Conservation (phyloP, 2,329 filamentous ascomycete species). For the Annulohypoxylon truncatum region DNA sequence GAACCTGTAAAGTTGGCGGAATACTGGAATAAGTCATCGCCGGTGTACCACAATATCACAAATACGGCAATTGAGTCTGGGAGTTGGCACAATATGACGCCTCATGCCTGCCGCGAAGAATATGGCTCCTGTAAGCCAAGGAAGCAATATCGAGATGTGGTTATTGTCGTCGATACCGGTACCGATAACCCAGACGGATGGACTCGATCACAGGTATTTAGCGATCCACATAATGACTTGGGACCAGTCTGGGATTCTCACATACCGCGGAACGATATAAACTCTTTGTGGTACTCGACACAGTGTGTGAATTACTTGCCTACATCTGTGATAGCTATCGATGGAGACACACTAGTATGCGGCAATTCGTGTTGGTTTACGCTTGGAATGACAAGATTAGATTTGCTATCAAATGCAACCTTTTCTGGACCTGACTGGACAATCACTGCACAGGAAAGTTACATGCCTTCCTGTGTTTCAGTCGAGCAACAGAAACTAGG, state of each 20-base stretch:
- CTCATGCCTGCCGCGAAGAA: slow-evolving; percentile 33
- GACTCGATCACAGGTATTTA: slow-evolving; percentile 10
- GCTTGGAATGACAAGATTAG: neutral
- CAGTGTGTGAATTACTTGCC: neutral
- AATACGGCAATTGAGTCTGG: neutral
- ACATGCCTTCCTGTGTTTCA: neutral
- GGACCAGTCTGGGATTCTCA: neutral
- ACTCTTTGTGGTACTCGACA: slow-evolving; percentile 21
- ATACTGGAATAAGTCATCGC: slow-evolving; percentile 7
- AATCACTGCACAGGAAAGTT: neutral
- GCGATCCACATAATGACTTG: neutral
- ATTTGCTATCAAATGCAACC: neutral
- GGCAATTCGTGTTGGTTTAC: neutral
- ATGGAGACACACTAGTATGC: neutral
- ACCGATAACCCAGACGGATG: slow-evolving; percentile 7
- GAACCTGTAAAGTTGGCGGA: neutral
- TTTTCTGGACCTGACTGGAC: neutral
- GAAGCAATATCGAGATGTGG: slow-evolving; percentile 17
- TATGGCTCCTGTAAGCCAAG: slow-evolving; percentile 22
- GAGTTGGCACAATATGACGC: neutral
- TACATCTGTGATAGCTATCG: neutral
- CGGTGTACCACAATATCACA: slow-evolving; percentile 1
- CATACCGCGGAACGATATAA: slow-evolving; percentile 1
- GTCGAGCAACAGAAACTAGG: neutral
- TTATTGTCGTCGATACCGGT: slow-evolving; percentile 28